Evolutionary conservation across 306 rosid species (phyloP), one percentile per base, ranked within the genome.

Genomic region (Prunus davidiana): DNA sequence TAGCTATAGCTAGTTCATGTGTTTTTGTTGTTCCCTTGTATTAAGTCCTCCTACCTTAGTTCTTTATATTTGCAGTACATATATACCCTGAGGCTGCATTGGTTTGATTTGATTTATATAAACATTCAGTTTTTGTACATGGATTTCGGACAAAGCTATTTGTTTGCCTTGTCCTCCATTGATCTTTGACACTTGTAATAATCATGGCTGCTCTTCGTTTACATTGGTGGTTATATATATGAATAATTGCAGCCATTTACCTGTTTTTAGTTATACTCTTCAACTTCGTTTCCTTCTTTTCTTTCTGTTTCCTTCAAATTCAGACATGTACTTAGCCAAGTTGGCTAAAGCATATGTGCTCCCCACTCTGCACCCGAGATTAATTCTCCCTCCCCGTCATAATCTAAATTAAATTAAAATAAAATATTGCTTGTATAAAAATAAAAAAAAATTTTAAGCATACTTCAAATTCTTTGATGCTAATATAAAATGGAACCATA

Each of bases 121-220:
- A 19, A 25, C 3, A 32, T 28, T 24, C 64, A 27, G 46, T 27
- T 52, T 54, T 19, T 54, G 19, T 19, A 19, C 46, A 64, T 50
- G 74, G 67, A 43, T 69, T 72, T 79, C 4, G 41, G 50, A 27
- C 57, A 54, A 27, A n/a, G 77, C 67, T 62, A 34, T 63, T 50
- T 62, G 30, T 15, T 55, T 80, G 20, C 30, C 51, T 27, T 69
- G 62, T 51, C 25, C 27, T 28, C 16, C 20, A 19, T 57, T 57
- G 15, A 41, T 60, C 41, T 14, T 63, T 30, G 43, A 27, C 45
- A 22, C 8, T 20, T 22, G 52, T 55, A 71, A 55, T 55, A 71
- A 38, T 12, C 32, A 56, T n/a, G 61, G 50, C 11, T n/a, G 52
- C 38, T 30, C 30, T 20, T 71, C 75, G 8, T 13, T 56, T 72